Evolutionary conservation across 495 filamentous ascomycete genomes (phyloP).

Genomic region (Lophiotrema nucula): DNA sequence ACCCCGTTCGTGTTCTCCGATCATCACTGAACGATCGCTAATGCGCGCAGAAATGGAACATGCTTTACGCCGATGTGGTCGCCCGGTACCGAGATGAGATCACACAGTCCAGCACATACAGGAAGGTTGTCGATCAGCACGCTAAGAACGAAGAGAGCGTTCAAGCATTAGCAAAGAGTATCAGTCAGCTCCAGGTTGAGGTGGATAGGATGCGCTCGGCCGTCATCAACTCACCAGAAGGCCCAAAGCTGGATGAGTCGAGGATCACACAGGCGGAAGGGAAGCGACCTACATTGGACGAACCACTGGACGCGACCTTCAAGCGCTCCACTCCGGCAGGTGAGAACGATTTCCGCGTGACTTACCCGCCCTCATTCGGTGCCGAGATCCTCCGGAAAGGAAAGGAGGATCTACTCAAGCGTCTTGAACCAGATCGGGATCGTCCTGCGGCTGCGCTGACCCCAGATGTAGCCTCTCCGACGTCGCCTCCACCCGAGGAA

Average conservation of each 20-base stretch:
- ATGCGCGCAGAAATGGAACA: conserved; percentile 32
- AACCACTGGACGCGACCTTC: conserved; percentile 14
- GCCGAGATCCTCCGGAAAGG: conserved; percentile 40
- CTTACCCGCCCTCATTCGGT: conserved; percentile 38
- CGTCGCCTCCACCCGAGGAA: conserved; percentile 53
- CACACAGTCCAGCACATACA: conserved; percentile 30
- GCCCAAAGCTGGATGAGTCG: conserved; percentile 1
- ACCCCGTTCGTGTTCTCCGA: too few relatives aligned
- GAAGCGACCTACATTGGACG: neutral
- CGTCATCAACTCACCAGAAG: conserved; percentile 14
- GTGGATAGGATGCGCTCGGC: conserved; percentile 30
- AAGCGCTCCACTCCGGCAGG: conserved; percentile 29
- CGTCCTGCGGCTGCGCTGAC: conserved; percentile 26
- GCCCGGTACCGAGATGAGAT: conserved; percentile 33
- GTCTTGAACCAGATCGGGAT: conserved; percentile 37
- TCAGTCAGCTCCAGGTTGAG: conserved; percentile 34
- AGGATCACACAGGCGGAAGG: conserved; percentile 1
- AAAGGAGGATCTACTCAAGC: conserved; percentile 43
- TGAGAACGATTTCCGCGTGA: conserved; percentile 40
- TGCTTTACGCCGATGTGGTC: conserved; percentile 31
- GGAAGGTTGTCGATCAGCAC: conserved; percentile 30
- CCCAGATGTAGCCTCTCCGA: conserved; percentile 31
- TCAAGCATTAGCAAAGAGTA: conserved; percentile 30
- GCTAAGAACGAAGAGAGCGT: conserved; percentile 31
- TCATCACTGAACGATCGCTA: neutral